Base-by-base conservation (phyloP, 1,284 basidiomycete species). In the Cutaneotrichosporon sp. region DNA sequence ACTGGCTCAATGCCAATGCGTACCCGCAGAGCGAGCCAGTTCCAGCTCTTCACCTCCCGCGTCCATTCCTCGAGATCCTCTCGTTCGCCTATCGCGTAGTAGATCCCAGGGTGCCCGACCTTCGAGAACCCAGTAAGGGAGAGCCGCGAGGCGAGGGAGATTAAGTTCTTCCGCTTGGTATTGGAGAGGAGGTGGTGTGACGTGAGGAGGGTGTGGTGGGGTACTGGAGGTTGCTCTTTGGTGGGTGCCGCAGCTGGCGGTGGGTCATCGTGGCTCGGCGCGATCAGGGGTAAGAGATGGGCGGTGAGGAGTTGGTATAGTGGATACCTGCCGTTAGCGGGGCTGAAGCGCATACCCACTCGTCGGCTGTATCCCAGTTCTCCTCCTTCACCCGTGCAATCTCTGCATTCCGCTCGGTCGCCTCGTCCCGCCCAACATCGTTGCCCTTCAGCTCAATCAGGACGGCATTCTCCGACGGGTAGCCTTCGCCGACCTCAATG, bases 171-270 rank as follows among this genome's bases (percentile, higher is more conserved):
- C 16, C 85, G 81, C 67, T 87, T 88, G 25, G 79, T 80, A 0
- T 82, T 78, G 0, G 86, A 84, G 42, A 84, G 76, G 47, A 87
- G 80, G 66, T 87, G 86, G 68, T 87, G 85, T 0, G 85, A 87
- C 5, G 82, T 84, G 51, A 87, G 77, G 6, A 87, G 79, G 24
- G 80, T 80, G 65, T 87, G 85, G 56, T 79, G 82, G 9, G 44
- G 54, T 3, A 27, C 25, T 53, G 46, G 9, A 26, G 32, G 22
- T 17, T 27, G n/a, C 10, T 38, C n/a, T 29, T 5, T 29, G 25
- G 53, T 24, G 38, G 44, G 32, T 37, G 44, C 20, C 32, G 47
- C 25, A 19, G 48, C 24, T 29, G 17, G 37, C 5, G 16, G 20
- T 10, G 45, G 52, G 22, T 41, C 46, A 4, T 59, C 46, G n/a